Percentiles rank a stretch among this genome's conserved stretches.
phyloP scores from a whole-genome alignment of 257 asterid genomes.

The Thymus quinquecostatus region DNA sequence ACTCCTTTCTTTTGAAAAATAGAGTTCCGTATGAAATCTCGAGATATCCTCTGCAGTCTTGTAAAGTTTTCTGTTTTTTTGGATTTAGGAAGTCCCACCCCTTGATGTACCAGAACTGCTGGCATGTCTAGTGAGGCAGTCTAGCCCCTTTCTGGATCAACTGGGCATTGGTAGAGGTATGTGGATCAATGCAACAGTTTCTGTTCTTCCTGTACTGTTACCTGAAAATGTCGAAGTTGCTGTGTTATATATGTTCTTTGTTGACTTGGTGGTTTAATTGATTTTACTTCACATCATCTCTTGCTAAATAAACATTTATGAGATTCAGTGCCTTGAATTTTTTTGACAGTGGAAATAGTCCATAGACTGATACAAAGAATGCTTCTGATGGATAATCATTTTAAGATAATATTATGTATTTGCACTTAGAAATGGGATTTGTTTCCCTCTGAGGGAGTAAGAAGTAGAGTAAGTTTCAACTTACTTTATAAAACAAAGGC shows the following conservation, averaged over 20 bases:
- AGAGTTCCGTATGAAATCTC: background rate
- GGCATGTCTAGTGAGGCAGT: conserved; percentile 92
- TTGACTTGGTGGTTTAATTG: conserved; percentile 19
- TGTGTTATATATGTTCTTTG: background rate
- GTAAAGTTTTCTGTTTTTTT: conserved; percentile 18
- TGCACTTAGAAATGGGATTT: conserved; percentile 16
- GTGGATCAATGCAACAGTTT: conserved; percentile 22
- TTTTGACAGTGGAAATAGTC: conserved; percentile 6
- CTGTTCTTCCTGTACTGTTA: conserved; percentile 17
- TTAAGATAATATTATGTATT: background rate
- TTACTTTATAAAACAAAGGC: background rate
- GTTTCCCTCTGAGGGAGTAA: conserved; percentile 10
- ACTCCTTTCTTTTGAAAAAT: background rate
- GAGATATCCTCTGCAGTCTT: background rate
- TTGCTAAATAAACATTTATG: conserved; percentile 10
- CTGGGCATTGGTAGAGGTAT: conserved; percentile 86
- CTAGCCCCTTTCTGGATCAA: conserved; percentile 93
- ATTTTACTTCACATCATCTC: background rate
- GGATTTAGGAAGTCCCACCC: conserved; percentile 86
- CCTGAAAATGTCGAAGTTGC: conserved; percentile 18
- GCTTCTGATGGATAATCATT: background rate
- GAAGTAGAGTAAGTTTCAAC: conserved; percentile 3
- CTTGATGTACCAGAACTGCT: conserved; percentile 88
- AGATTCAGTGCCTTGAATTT: conserved; percentile 8
- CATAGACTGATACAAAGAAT: background rate